Percentiles rank a stretch among this genome's conserved stretches.
Conservation (phyloP, 148 eudicot genomes). For the Rhododendron ovatum region DNA sequence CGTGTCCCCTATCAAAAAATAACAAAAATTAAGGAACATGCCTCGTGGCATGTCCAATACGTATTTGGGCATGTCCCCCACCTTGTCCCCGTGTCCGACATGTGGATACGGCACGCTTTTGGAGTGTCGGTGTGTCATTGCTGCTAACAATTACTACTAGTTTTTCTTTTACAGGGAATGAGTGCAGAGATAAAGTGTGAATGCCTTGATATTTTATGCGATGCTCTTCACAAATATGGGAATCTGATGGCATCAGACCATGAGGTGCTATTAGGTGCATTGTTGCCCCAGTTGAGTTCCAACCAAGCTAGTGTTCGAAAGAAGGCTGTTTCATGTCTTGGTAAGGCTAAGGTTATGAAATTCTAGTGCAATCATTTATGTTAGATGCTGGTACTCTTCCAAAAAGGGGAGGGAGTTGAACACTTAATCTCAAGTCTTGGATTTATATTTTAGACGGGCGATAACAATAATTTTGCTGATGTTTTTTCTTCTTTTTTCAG, state of each 20-base stretch:
- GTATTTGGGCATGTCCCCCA: too few relatives aligned
- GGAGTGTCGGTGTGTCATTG: too few relatives aligned
- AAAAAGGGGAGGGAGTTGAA: not conserved
- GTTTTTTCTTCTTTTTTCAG: constrained; percentile 35
- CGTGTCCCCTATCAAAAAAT: not conserved
- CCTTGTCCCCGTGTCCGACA: too few relatives aligned
- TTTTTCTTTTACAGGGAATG: constrained; percentile 46
- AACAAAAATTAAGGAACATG: too few relatives aligned
- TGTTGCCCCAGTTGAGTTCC: constrained; percentile 80
- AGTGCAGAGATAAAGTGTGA: constrained; percentile 88
- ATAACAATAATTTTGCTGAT: not conserved
- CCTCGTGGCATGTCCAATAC: too few relatives aligned
- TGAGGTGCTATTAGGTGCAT: constrained; percentile 67
- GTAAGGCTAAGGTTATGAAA: constrained; percentile 31
- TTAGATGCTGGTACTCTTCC: not conserved
- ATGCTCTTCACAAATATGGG: constrained; percentile 87
- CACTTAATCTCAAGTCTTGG: not conserved
- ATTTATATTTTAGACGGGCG: not conserved
- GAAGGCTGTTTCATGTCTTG: constrained; percentile 94
- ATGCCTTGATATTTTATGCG: constrained; percentile 85
- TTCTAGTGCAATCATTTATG: not conserved
- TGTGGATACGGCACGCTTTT: too few relatives aligned
- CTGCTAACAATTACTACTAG: not conserved
- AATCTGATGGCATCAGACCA: constrained; percentile 80
- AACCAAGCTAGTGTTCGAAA: constrained; percentile 89